Base-by-base conservation (phyloP, 78 protist species). In the Paulinella micropora region DNA sequence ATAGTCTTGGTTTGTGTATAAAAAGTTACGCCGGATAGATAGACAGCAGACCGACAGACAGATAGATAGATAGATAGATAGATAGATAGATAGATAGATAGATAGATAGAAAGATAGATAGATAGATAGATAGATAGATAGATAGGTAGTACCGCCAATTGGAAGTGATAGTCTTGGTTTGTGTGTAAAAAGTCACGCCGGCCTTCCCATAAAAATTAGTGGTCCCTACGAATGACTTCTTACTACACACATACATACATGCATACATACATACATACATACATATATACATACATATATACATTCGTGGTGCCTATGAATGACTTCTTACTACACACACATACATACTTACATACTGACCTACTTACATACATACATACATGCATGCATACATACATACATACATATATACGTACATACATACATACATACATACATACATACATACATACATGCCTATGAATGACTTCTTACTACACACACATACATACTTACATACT, bases 161-260 rank as follows among this genome's bases (percentile, higher is more conserved):
- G 2, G 85, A 2, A 1, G 90, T 88, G n/a, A 88, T 86, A 1
- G 90, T 88, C 32, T 88, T 88, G 39, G 34, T 51, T 34, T 88
- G 85, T 15, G 90, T 88, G 82, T 79, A 79, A 77, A 88, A 88
- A 2, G 1, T 2, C 34, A 88, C 86, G 23, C 41, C 86, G 4
- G 64, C 38, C 86, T 88, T 88, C 39, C 90, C 90, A 39, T 88
- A 88, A 79, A 88, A 88, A 40, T 88, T 88, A 36, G 1, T 64
- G 4, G 82, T 38, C 9, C 90, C 90, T 1, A 28, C 40, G 41
- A 86, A 86, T 41, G 88, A 86, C 34, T 34, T 38, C 23, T 35
- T 15, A 32, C 84, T 81, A 34, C n/a, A n/a, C n/a, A n/a, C n/a
- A n/a, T n/a, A n/a, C n/a, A n/a, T n/a, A n/a, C n/a, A n/a, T n/a